Conservation (phyloP, 225 moss, liverwort and hornwort genomes). For the Takakia lepidozioides region DNA sequence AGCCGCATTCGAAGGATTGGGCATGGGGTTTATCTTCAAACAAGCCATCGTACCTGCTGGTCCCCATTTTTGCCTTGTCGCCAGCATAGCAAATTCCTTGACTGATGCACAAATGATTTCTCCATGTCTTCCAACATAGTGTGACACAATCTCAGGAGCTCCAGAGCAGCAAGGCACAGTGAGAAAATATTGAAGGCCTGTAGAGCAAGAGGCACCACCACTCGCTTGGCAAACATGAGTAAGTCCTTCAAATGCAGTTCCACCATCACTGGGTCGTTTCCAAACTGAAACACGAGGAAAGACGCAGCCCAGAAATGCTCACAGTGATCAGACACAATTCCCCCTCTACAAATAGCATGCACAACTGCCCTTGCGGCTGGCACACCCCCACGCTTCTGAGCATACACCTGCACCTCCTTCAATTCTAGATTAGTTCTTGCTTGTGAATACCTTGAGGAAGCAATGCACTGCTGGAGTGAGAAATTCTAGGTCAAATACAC, state of each 20-base stretch:
- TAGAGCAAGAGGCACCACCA: conserved; percentile 39
- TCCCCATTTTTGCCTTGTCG: conserved; percentile 19
- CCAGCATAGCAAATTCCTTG: conserved; percentile 31
- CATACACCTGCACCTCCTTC: conserved; percentile 38
- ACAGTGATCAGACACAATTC: conserved; percentile 17
- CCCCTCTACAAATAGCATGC: conserved; percentile 26
- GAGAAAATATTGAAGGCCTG: conserved; percentile 37
- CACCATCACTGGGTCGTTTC: conserved; percentile 16
- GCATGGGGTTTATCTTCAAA: too few species aligned
- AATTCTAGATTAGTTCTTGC: too few species aligned
- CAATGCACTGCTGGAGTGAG: too few species aligned
- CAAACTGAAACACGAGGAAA: conserved; percentile 31
- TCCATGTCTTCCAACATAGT: conserved; percentile 48
- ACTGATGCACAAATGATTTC: conserved; percentile 51
- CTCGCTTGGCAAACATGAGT: conserved; percentile 24
- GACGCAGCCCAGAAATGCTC: conserved; percentile 58
- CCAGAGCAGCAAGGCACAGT: conserved; percentile 38
- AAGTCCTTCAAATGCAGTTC: conserved; percentile 32
- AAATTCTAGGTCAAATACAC: too few species aligned
- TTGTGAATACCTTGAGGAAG: too few species aligned
- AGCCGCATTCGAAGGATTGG: too few species aligned
- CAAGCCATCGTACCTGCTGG: too few species aligned
- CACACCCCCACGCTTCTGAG: conserved; percentile 38
- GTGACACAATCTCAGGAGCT: conserved; percentile 40
- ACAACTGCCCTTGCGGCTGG: conserved; percentile 33